These are phyloP conservation scores for Scheffersomyces insectosa DNA, from an alignment of 1,139 yeast genomes.

Conservation along the genomic window DNA sequence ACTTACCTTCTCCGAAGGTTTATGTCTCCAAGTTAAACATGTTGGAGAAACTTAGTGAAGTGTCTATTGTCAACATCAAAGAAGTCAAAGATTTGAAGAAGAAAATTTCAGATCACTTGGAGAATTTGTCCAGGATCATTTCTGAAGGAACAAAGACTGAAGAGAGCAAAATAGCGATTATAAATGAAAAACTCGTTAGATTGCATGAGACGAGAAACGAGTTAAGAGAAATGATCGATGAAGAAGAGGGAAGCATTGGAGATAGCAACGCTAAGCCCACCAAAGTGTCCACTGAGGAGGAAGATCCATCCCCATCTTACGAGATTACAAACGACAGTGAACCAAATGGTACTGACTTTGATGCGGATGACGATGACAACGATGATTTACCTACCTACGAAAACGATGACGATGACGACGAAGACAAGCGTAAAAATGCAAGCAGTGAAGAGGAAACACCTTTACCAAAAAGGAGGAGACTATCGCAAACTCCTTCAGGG, in stretches of 20 bases:
- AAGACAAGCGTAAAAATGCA: slow-evolving; percentile 6
- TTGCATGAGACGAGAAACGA: slow-evolving; percentile 46
- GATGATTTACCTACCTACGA: slow-evolving; percentile 30
- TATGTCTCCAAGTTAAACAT: slow-evolving; percentile 48
- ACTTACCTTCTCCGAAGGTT: slow-evolving; percentile 52
- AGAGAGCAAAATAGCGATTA: slow-evolving; percentile 40
- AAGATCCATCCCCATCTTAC: slow-evolving; percentile 22
- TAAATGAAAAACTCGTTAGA: slow-evolving; percentile 39
- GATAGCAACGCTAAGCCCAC: not conserved
- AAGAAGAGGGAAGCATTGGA: slow-evolving; percentile 11
- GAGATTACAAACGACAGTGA: slow-evolving; percentile 10
- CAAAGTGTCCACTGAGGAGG: slow-evolving; percentile 7
- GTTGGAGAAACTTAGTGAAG: slow-evolving; percentile 43
- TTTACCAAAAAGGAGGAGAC: slow-evolving; percentile 13
- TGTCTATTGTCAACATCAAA: slow-evolving; percentile 35
- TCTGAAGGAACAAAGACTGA: slow-evolving; percentile 48
- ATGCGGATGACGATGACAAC: slow-evolving; percentile 23
- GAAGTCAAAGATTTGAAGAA: slow-evolving; percentile 40
- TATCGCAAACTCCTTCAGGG: slow-evolving; percentile 24
- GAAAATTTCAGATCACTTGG: slow-evolving; percentile 43
- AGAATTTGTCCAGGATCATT: slow-evolving; percentile 39
- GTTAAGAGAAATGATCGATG: slow-evolving; percentile 43
- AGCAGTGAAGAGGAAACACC: slow-evolving; percentile 1
- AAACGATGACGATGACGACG: slow-evolving; percentile 26
- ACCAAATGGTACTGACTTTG: slow-evolving; percentile 10